phyloP scores from a whole-genome alignment of 345 rosid species.

The Euphorbia tirucalli region DNA sequence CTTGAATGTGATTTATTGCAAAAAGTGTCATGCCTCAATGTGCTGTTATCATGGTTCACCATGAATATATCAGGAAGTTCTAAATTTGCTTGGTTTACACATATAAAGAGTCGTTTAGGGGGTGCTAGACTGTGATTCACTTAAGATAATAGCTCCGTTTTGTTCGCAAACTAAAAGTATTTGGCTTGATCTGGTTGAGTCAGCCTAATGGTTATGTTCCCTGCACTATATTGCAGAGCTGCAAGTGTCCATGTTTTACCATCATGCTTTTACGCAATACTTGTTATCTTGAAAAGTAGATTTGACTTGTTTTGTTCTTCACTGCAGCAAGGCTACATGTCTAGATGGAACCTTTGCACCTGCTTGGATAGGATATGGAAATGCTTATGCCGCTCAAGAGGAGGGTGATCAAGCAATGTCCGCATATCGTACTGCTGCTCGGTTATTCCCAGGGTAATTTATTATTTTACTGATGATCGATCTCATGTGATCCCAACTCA shows the following conservation, averaged over 20 bases:
- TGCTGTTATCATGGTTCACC: background rate
- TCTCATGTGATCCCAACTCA: background rate
- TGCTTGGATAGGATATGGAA: slow-evolving; percentile 93
- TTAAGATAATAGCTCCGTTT: background rate
- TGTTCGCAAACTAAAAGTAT: background rate
- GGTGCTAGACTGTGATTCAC: background rate
- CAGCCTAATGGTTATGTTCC: background rate
- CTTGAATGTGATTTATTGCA: background rate
- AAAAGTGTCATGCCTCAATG: background rate
- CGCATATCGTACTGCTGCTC: slow-evolving; percentile 90
- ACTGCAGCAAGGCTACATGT: slow-evolving; percentile 78
- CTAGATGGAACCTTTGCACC: slow-evolving; percentile 82
- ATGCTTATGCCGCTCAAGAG: slow-evolving; percentile 85
- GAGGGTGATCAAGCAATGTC: slow-evolving; percentile 99
- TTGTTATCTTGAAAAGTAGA: background rate
- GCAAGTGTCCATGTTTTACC: background rate
- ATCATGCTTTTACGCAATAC: background rate
- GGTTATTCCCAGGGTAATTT: slow-evolving; percentile 91
- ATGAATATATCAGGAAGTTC: background rate
- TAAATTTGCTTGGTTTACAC: background rate
- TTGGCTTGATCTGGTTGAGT: background rate
- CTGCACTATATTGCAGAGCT: background rate
- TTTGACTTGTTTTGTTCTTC: slow-evolving; percentile 14
- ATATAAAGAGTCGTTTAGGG: background rate
- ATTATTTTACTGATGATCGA: background rate